A percentile compares a stretch with the other conserved stretches of the same genome.
phyloP scores from a whole-genome alignment of 345 rosid species.

The Eucalyptus sideroxylon region DNA sequence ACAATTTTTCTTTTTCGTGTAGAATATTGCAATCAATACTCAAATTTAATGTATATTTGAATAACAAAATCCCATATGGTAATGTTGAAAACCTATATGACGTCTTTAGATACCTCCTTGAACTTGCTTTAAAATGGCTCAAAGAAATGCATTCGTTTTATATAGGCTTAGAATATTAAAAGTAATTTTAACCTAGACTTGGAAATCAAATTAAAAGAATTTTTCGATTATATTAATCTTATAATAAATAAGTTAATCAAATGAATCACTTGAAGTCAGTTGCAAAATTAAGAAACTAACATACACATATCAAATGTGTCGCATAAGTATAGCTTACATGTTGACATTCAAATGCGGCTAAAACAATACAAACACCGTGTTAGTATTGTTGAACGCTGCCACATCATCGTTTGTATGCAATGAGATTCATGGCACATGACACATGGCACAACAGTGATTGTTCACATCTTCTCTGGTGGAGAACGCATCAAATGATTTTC shows the following conservation, averaged over 20 bases:
- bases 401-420: not conserved
- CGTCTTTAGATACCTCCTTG: not conserved
- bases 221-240: not conserved
- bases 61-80: not conserved
- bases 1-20: not conserved
- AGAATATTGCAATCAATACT: not conserved
- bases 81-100: not conserved
- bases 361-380: not conserved
- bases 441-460: not conserved
- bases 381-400: not conserved
- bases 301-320: not conserved
- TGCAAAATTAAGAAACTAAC: not conserved
- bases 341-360: not conserved
- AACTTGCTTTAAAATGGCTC: not conserved
- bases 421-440: not conserved
- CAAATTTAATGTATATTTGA: not conserved
- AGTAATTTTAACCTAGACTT: not conserved
- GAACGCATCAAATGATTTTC: not conserved
- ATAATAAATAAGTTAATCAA: not conserved
- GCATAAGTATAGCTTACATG: not conserved
- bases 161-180: not conserved
- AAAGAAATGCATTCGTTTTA: not conserved
- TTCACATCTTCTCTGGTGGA: not conserved
- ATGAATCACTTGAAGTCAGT: not conserved
- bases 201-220: not conserved